Percentiles rank a stretch among this genome's conserved stretches.
Evolutionary conservation across 495 filamentous ascomycete genomes (phyloP).

Genomic region (Penicillium angulare): DNA sequence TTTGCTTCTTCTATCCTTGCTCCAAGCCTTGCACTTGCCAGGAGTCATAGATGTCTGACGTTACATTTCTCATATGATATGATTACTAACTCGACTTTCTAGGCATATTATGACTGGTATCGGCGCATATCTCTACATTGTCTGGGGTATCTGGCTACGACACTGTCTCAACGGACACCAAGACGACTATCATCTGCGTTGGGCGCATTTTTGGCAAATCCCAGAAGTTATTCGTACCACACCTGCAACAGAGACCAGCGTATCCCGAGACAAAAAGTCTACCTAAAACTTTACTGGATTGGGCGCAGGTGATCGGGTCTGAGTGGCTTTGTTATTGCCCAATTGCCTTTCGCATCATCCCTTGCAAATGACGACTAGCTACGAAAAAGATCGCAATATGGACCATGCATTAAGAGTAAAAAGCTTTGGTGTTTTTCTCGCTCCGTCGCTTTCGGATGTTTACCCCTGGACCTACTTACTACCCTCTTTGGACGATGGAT

Average conservation of each 20-base stretch:
- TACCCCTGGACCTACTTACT: not conserved
- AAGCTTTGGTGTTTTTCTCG: not conserved
- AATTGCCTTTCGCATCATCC: too few relatives aligned
- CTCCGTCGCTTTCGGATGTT: not conserved
- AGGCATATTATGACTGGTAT: constrained; percentile 67
- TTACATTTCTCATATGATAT: not conserved
- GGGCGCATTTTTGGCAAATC: constrained; percentile 65
- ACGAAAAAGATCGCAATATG: not conserved
- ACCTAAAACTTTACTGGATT: constrained; percentile 21
- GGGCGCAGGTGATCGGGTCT: not conserved
- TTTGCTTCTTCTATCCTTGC: too few relatives aligned
- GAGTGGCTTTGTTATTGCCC: too few relatives aligned
- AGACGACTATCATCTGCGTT: constrained; percentile 71
- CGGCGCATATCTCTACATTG: constrained; percentile 80
- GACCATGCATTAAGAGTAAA: not conserved
- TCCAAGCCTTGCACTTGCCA: too few relatives aligned
- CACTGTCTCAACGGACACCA: constrained; percentile 76
- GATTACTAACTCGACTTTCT: constrained; percentile 10
- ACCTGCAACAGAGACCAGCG: constrained; percentile 26
- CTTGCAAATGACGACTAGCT: not conserved
- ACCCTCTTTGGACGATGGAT: not conserved
- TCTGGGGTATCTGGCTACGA: constrained; percentile 84
- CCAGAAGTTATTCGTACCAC: constrained; percentile 59
- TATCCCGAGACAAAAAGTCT: constrained; percentile 40
- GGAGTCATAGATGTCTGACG: too few relatives aligned